Percentiles rank a stretch among this genome's conserved stretches.
Conservation (phyloP, 495 filamentous ascomycete species). For the Apiosordaria backusii region DNA sequence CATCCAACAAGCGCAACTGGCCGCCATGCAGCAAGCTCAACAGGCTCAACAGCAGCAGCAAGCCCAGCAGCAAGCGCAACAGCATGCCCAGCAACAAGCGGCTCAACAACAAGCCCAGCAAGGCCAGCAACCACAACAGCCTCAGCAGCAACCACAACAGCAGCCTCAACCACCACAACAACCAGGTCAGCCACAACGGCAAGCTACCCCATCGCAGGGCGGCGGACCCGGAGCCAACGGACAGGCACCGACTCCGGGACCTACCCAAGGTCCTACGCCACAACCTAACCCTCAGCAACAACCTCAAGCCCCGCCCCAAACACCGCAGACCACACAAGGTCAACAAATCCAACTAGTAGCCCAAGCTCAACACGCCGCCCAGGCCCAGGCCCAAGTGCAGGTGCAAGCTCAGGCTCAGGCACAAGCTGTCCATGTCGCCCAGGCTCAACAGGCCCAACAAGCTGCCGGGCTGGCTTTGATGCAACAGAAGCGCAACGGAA, state of each 20-base stretch:
- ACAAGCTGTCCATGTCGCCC: too few species aligned
- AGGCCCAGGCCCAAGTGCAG: slow-evolving; percentile 24
- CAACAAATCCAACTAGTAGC: slow-evolving; percentile 45
- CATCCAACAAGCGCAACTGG: slow-evolving; percentile 24
- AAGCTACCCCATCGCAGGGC: slow-evolving; percentile 47
- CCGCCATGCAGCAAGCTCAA: slow-evolving; percentile 40
- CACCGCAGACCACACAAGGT: slow-evolving; percentile 48
- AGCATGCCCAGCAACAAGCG: slow-evolving; percentile 48
- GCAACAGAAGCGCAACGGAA: slow-evolving; percentile 50
- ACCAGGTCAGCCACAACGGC: slow-evolving; percentile 35
- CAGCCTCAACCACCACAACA: slow-evolving; percentile 32
- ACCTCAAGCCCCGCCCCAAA: slow-evolving; percentile 42
- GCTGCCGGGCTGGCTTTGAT: slow-evolving; percentile 28
- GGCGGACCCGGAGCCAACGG: slow-evolving; percentile 25
- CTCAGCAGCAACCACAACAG: slow-evolving; percentile 33
- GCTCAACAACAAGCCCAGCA: slow-evolving; percentile 47
- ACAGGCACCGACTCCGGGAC: slow-evolving; percentile 30
- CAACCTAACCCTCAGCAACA: slow-evolving; percentile 41
- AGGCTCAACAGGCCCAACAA: slow-evolving; percentile 41
- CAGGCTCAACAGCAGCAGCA: slow-evolving; percentile 37
- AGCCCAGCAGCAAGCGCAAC: slow-evolving; percentile 50
- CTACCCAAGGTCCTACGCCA: slow-evolving; percentile 30
- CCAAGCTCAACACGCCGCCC: slow-evolving; percentile 30
- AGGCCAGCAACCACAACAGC: slow-evolving; percentile 31
- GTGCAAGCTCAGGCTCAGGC: slow-evolving; percentile 11